Conservation (phyloP, 306 rosid genomes). For the Fagus crenata region DNA sequence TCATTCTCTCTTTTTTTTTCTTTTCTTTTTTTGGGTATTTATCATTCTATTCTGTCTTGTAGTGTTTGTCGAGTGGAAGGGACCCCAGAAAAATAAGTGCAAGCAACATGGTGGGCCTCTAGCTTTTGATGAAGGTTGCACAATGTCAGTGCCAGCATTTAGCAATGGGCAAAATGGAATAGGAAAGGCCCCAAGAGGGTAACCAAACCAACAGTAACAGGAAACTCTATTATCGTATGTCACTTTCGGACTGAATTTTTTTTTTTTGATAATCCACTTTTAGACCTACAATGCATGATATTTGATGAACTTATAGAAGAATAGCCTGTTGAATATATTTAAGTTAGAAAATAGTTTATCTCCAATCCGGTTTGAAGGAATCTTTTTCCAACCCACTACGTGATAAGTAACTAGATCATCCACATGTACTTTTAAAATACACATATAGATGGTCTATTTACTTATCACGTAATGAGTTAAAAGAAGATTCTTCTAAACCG, state of each 20-base stretch:
- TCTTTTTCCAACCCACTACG: no score
- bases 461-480: no score
- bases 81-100: slow-evolving; percentile 34
- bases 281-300: neutral
- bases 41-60: neutral
- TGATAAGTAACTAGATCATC: no score
- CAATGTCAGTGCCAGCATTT: slow-evolving; percentile 37
- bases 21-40: neutral
- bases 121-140: slow-evolving; percentile 32
- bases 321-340: neutral
- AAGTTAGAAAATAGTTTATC: neutral
- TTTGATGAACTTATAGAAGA: neutral
- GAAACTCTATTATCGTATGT: no score
- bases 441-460: no score
- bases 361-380: neutral
- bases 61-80: slow-evolving; percentile 41
- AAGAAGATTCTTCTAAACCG: no score
- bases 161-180: slow-evolving; percentile 20
- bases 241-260: no score
- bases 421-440: no score
- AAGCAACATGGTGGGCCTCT: slow-evolving; percentile 38
- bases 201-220: neutral
- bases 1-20: neutral
- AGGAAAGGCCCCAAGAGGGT: neutral
- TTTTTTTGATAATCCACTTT: no score